phyloP scores from a whole-genome alignment of 2,329 filamentous ascomycete species.

The Hypoxylon sp. region DNA sequence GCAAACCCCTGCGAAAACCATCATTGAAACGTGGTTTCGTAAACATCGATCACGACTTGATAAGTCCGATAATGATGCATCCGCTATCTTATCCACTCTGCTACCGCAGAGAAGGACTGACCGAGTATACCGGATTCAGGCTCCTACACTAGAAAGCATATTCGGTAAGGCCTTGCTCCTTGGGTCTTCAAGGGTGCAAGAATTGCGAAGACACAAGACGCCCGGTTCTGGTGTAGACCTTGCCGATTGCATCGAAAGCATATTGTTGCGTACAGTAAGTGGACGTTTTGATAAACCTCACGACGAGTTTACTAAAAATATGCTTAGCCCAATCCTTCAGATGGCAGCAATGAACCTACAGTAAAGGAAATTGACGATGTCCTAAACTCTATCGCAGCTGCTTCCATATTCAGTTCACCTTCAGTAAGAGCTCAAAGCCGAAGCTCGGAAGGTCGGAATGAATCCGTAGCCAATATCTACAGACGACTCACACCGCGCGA shows the following conservation, averaged over 20 bases:
- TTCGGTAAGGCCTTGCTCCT: slow-evolving; percentile 73
- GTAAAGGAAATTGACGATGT: slow-evolving; percentile 76
- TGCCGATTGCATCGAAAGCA: slow-evolving; percentile 72
- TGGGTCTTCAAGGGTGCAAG: slow-evolving; percentile 65
- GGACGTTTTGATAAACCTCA: too few species aligned
- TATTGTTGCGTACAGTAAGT: slow-evolving; percentile 67
- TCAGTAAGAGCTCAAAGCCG: slow-evolving; percentile 55
- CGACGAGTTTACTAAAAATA: too few species aligned
- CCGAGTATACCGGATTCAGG: slow-evolving; percentile 77
- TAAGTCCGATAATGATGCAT: slow-evolving; percentile 62
- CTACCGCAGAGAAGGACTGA: slow-evolving; percentile 80
- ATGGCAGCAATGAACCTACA: slow-evolving; percentile 58
- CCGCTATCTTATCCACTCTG: slow-evolving; percentile 77
- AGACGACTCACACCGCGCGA: slow-evolving; percentile 69
- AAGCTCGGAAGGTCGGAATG: slow-evolving; percentile 52
- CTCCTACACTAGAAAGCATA: slow-evolving; percentile 68
- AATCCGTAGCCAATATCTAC: slow-evolving; percentile 65
- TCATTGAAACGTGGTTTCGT: slow-evolving; percentile 73
- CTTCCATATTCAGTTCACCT: slow-evolving; percentile 74
- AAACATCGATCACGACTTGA: slow-evolving; percentile 67
- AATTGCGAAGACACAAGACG: slow-evolving; percentile 70
- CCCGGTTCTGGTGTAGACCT: slow-evolving; percentile 70
- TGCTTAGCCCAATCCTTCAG: slow-evolving; percentile 58
- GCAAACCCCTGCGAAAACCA: slow-evolving; percentile 41
- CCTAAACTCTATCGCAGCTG: slow-evolving; percentile 72